These are phyloP conservation scores for Suhomyces chickasaworum DNA, from an alignment of 1,139 yeast species.

Conservation along the genomic window DNA sequence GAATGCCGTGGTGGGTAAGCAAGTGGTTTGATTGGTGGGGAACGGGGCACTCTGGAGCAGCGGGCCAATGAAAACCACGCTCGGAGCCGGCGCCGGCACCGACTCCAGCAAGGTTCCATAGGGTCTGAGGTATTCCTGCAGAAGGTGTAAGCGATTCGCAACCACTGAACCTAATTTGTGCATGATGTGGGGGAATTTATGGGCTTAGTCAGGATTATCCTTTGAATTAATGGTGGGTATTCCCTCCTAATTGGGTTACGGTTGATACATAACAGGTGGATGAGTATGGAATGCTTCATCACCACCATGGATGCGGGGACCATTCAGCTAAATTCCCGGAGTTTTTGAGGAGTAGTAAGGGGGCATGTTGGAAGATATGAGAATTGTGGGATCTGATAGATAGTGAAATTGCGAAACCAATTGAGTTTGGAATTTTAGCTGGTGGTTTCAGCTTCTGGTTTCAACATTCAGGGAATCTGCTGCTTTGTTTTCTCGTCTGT, in stretches of 20 bases:
- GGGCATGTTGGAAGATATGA: no score
- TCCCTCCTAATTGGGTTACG: background rate
- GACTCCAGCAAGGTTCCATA: background rate
- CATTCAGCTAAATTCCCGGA: background rate
- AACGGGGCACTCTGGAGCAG: background rate
- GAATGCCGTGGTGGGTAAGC: background rate
- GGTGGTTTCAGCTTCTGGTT: background rate
- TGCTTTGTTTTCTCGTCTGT: no score
- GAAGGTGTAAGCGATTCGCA: background rate
- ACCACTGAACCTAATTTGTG: background rate
- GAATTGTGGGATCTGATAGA: background rate
- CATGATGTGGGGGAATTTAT: background rate
- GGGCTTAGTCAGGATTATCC: background rate
- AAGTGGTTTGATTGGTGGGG: background rate
- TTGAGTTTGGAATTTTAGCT: background rate
- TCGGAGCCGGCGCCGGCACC: background rate
- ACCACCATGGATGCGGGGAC: background rate
- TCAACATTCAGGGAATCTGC: background rate
- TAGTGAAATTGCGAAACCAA: background rate
- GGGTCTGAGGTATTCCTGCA: background rate
- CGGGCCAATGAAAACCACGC: background rate
- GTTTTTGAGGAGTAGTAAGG: background rate
- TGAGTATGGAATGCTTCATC: no score
- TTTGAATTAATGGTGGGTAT: background rate
- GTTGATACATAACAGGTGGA: no score